Base-by-base conservation (phyloP, 2,329 filamentous ascomycete species). In the Epichloe sylvatica region DNA sequence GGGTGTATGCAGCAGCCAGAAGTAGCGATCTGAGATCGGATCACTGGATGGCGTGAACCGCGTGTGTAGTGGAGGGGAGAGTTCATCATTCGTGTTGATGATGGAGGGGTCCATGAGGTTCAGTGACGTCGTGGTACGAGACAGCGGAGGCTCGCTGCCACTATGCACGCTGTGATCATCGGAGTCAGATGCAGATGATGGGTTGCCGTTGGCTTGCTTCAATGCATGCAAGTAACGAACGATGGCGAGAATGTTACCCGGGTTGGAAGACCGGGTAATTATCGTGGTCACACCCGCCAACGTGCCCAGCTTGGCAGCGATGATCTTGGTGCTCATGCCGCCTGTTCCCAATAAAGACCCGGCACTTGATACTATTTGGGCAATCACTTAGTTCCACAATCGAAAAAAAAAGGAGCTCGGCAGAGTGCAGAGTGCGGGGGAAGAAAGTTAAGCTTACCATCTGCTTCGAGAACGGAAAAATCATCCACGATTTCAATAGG, bases 281-380 rank as follows among this genome's bases (percentile, higher is more conserved):
- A 98, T 80, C 3, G 92, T 97, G 1, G 89, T 97, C 36, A 97
- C 91, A 43, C 92, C 92, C 12, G 89, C 92, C 36, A 90, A 92
- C 6, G 90, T 96, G 35, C 91, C 92, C 38, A 98, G 76, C 49
- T 86, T 81, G 25, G 92, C 92, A 48, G 92, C 92, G 25, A 94
- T 83, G 58, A 98, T 95, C 70, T 98, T 98, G 51, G 92, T 98
- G 55, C 84, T 83, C 92, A 98, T 98, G 42, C 92, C 92, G 19
- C 92, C 92, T 2, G 92, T 98, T 21, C 92, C 92, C 15, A 98
- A 70, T 4, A 85, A 76, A 3, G 89, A 96, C 4, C 92, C 92
- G 21, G 88, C 86, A 33, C 84, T 87, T 3, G 90, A 96, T 6
- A 95, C 89, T 84, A 21, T 47, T 51, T 42, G 17, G 50, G 47